A percentile compares a stretch with the other conserved stretches of the same genome.
phyloP scores from a whole-genome alignment of 768 basidiomycete genomes.

The Multifurca ochricompacta region DNA sequence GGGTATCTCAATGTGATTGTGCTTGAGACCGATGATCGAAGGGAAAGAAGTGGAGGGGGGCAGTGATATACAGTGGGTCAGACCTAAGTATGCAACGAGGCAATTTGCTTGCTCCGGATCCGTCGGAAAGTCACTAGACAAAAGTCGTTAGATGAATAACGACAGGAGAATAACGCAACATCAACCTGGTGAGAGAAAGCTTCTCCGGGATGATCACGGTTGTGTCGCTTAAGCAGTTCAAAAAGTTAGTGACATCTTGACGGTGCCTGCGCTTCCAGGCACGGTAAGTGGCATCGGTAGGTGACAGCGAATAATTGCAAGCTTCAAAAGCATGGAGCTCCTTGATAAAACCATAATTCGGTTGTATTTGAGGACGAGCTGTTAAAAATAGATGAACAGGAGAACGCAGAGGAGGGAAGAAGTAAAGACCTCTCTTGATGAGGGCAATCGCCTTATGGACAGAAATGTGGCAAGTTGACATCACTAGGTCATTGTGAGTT shows the following conservation, averaged over 20 bases:
- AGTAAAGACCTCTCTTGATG: conserved; percentile 33
- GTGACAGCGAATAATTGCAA: conserved; percentile 41
- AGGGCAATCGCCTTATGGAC: conserved; percentile 12
- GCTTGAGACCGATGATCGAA: conserved; percentile 29
- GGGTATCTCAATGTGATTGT: conserved; percentile 38
- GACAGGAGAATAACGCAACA: neutral
- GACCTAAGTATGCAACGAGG: conserved; percentile 42
- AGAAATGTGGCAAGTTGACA: conserved; percentile 14
- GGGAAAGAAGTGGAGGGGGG: conserved; percentile 41
- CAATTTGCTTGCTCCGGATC: conserved; percentile 43
- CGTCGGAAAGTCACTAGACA: conserved; percentile 46
- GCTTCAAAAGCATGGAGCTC: conserved; percentile 49
- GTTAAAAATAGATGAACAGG: conserved; percentile 5
- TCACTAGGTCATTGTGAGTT: conserved; percentile 15
- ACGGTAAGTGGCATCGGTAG: conserved; percentile 38
- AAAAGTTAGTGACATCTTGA: conserved; percentile 45
- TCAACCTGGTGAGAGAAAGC: conserved; percentile 45
- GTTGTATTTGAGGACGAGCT: conserved; percentile 34
- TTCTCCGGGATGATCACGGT: conserved; percentile 42
- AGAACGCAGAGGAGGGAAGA: conserved; percentile 4
- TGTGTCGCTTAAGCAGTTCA: conserved; percentile 46
- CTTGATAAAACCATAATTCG: conserved; percentile 46
- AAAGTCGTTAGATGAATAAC: neutral
- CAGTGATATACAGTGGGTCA: conserved; percentile 48
- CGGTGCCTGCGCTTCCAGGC: conserved; percentile 52